These are phyloP conservation scores for Vaucheria bursata DNA, from an alignment of 352 stramenopile genomes.

Conservation along the genomic window DNA sequence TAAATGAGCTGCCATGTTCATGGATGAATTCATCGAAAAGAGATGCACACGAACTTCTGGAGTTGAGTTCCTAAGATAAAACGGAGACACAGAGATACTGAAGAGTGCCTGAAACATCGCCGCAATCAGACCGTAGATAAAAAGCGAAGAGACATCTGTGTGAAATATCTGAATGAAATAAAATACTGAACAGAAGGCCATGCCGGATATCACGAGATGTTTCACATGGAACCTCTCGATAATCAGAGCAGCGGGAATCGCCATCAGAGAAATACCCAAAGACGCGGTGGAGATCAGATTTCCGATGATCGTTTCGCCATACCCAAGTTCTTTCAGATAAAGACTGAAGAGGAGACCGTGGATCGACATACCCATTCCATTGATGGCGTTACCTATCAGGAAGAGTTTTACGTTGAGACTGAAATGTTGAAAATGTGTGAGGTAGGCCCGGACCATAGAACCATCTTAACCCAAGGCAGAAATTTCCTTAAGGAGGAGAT, in stretches of 20 bases:
- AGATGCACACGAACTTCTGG: not conserved
- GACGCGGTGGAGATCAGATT: not conserved
- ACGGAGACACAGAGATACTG: not conserved
- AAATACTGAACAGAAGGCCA: not conserved
- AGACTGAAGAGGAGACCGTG: not conserved
- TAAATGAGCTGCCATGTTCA: not conserved
- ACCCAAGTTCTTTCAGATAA: not conserved
- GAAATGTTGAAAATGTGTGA: not conserved
- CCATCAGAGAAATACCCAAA: not conserved
- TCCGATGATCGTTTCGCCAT: not conserved
- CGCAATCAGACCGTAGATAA: not conserved
- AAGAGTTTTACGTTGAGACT: not conserved
- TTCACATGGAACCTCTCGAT: not conserved
- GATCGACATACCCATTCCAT: not conserved
- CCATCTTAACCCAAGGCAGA: too few relatives aligned
- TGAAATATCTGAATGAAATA: not conserved
- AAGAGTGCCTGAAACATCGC: not conserved
- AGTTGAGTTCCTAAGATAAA: not conserved
- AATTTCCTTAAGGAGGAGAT: too few relatives aligned
- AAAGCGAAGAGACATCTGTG: not conserved
- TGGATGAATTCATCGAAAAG: not conserved
- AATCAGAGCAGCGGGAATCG: not conserved
- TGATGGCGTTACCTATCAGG: not conserved
- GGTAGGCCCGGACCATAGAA: not conserved
- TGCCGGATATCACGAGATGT: not conserved